A percentile compares a stretch with the other conserved stretches of the same genome.
Conservation (phyloP, 257 asterid genomes). For the Prunella vulgaris region DNA sequence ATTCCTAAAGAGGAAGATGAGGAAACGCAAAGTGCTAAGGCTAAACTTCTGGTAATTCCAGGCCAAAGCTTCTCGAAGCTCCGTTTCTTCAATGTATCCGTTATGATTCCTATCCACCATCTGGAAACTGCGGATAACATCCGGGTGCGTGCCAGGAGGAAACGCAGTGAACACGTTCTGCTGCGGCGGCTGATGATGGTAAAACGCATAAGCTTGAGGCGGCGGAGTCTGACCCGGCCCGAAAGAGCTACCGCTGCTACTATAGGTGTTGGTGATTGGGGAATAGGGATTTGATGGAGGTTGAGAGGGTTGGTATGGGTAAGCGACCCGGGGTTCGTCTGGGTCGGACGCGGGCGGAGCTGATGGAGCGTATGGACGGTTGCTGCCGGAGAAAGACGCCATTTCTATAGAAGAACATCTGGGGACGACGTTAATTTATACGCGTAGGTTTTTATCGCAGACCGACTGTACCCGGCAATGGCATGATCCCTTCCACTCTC, state of each 20-base stretch:
- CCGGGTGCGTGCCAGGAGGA: conserved; percentile 78
- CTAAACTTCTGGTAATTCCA: conserved; percentile 56
- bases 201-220: conserved; percentile 32
- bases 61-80: conserved; percentile 66
- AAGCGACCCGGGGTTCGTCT: conserved; percentile 31
- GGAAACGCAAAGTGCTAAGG: conserved; percentile 61
- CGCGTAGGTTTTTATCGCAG: too few species aligned
- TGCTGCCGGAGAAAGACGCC: conserved; percentile 29
- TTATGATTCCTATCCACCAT: conserved; percentile 75
- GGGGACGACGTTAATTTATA: too few species aligned
- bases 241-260: conserved; percentile 15
- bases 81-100: conserved; percentile 72
- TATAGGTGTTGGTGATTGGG: conserved; percentile 19
- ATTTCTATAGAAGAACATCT: too few species aligned
- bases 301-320: conserved; percentile 37
- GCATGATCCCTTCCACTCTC: too few species aligned
- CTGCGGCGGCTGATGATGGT: conserved; percentile 26
- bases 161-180: conserved; percentile 35
- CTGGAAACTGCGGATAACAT: conserved; percentile 67
- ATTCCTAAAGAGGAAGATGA: conserved; percentile 62
- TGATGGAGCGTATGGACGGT: conserved; percentile 45
- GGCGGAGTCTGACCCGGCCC: conserved; percentile 38
- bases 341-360: conserved; percentile 69
- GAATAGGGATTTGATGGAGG: conserved; percentile 30
- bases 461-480: too few species aligned